A percentile compares a stretch with the other conserved stretches of the same genome.
phyloP scores from a whole-genome alignment of 73 alveolate genomes.

The Paramecium caudatum region DNA sequence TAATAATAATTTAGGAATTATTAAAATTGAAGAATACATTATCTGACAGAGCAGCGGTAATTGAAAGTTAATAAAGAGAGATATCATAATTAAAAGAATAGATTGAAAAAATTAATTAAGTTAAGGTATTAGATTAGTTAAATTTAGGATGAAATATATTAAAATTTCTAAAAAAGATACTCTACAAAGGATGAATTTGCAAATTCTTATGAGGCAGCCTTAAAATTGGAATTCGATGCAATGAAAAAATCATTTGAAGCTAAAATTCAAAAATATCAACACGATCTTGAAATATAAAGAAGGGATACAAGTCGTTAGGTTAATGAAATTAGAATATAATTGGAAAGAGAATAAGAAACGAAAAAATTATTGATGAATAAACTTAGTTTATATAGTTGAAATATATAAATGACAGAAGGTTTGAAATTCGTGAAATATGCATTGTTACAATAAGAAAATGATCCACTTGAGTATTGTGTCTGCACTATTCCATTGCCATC shows the following conservation, averaged over 20 bases:
- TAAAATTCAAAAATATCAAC: background rate
- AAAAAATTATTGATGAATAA: conserved; percentile 61
- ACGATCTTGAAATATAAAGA: background rate
- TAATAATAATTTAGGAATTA: conserved; percentile 2
- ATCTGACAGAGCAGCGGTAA: background rate
- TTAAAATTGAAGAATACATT: background rate
- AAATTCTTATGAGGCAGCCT: conserved; percentile 66
- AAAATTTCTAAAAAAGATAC: background rate
- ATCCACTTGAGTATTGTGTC: conserved; percentile 63
- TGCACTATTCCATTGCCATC: conserved; percentile 55
- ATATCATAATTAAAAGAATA: background rate
- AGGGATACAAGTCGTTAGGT: background rate
- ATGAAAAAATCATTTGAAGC: conserved; percentile 58
- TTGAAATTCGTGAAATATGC: conserved; percentile 59
- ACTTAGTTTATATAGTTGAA: conserved; percentile 55
- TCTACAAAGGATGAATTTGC: conserved; percentile 33
- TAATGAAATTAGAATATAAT: conserved; percentile 1
- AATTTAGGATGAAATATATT: conserved; percentile 45
- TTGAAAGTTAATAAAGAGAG: conserved; percentile 16
- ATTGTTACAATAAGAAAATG: conserved; percentile 38
- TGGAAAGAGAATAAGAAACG: conserved; percentile 58
- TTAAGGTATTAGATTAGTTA: background rate
- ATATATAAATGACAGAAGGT: conserved; percentile 55
- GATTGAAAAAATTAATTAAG: background rate
- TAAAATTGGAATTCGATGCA: conserved; percentile 53